Conservation (phyloP, 1,284 basidiomycete genomes). For the Melampsora allii-populina region DNA sequence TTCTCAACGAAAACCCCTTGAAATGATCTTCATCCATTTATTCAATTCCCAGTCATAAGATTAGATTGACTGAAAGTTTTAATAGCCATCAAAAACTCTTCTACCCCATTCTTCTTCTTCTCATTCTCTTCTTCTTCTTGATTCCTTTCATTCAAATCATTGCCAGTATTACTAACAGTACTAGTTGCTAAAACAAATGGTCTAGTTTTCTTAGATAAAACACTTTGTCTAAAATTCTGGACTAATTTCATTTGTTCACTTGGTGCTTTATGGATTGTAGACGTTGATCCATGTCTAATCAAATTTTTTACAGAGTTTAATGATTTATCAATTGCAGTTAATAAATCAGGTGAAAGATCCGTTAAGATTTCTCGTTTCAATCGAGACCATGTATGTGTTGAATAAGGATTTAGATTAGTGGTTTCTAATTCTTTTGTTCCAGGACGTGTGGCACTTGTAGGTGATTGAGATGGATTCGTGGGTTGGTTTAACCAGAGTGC, state of each 20-base stretch:
- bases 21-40: too few relatives aligned
- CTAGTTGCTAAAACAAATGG: not conserved
- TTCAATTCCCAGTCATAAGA: too few relatives aligned
- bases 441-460: not conserved
- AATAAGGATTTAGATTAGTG: not conserved
- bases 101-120: too few relatives aligned
- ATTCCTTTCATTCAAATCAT: too few relatives aligned
- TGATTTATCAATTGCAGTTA: slow-evolving; percentile 30
- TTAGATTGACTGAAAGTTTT: too few relatives aligned
- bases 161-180: too few relatives aligned
- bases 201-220: slow-evolving; percentile 3
- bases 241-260: too few relatives aligned
- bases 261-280: too few relatives aligned
- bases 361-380: slow-evolving; percentile 34
- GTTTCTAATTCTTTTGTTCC: slow-evolving; percentile 7
- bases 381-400: not conserved
- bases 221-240: not conserved
- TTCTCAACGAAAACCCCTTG: too few relatives aligned
- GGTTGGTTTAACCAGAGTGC: slow-evolving; percentile 29
- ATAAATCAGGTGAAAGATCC: slow-evolving; percentile 31
- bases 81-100: too few relatives aligned
- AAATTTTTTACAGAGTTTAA: slow-evolving; percentile 9
- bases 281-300: not conserved
- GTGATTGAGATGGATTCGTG: slow-evolving; percentile 5
- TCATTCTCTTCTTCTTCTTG: too few relatives aligned